Conservation (phyloP, 257 asterid genomes). For the Nyctanthes arbortristis region DNA sequence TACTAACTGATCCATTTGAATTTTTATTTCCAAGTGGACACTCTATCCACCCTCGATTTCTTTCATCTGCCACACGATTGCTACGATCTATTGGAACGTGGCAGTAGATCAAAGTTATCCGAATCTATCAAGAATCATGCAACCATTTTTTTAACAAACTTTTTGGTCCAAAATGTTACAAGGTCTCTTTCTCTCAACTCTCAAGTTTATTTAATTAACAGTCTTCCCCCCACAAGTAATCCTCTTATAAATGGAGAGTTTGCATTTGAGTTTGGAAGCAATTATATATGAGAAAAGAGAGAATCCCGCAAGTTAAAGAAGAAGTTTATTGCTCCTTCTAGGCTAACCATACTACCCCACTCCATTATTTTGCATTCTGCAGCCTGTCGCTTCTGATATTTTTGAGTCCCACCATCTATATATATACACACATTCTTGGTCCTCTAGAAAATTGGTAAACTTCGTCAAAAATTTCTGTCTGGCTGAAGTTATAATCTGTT, state of each 20-base stretch:
- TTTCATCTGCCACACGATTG: constrained; percentile 25
- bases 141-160: background rate
- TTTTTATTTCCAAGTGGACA: constrained; percentile 25
- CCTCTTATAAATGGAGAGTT: too few relatives aligned
- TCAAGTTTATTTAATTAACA: background rate
- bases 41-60: background rate
- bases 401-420: background rate
- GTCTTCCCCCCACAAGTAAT: too few relatives aligned
- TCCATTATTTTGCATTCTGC: constrained; percentile 21
- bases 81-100: constrained; percentile 11
- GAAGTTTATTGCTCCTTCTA: constrained; percentile 41
- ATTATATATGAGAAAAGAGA: background rate
- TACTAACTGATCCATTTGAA: background rate
- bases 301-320: constrained; percentile 24
- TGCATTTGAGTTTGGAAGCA: constrained; percentile 19
- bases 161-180: constrained; percentile 19
- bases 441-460: too few relatives aligned
- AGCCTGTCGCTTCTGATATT: background rate
- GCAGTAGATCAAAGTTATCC: constrained; percentile 9
- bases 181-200: constrained; percentile 21
- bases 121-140: constrained; percentile 7
- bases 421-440: background rate
- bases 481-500: background rate
- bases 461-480: too few relatives aligned
- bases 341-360: constrained; percentile 37